phyloP scores from a whole-genome alignment of 306 rosid species.

The Vachellia pachyceras region DNA sequence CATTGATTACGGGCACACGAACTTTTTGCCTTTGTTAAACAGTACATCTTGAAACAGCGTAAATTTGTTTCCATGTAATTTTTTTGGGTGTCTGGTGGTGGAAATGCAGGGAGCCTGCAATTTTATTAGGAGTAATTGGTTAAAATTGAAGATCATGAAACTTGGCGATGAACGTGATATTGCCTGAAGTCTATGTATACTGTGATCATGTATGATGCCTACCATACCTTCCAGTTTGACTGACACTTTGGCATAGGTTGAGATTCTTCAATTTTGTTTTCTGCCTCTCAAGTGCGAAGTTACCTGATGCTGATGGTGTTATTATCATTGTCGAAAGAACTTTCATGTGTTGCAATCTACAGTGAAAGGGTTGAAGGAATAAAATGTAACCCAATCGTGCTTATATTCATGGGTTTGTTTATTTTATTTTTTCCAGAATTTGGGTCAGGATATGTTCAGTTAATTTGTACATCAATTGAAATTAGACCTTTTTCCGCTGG shows the following conservation, averaged over 20 bases:
- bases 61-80: slow-evolving; percentile 47
- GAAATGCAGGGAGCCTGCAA: slow-evolving; percentile 59
- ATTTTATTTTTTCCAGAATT: not conserved
- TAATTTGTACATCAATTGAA: not conserved
- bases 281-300: not conserved
- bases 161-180: slow-evolving; percentile 41
- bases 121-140: slow-evolving; percentile 48
- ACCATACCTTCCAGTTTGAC: not conserved
- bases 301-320: slow-evolving; percentile 11
- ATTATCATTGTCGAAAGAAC: not conserved
- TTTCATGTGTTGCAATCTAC: not conserved
- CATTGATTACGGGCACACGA: slow-evolving; percentile 52
- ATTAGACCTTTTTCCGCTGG: not conserved
- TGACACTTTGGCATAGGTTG: slow-evolving; percentile 2
- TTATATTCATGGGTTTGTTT: not conserved
- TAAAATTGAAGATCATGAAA: slow-evolving; percentile 46
- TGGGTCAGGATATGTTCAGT: not conserved
- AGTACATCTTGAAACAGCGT: slow-evolving; percentile 48
- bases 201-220: not conserved
- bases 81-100: slow-evolving; percentile 51
- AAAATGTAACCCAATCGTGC: not conserved
- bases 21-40: slow-evolving; percentile 51
- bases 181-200: slow-evolving; percentile 15
- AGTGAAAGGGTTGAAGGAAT: no score
- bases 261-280: not conserved